Base-by-base conservation (phyloP, 2,329 filamentous ascomycete species). In the Coleophoma eucalyptorum region DNA sequence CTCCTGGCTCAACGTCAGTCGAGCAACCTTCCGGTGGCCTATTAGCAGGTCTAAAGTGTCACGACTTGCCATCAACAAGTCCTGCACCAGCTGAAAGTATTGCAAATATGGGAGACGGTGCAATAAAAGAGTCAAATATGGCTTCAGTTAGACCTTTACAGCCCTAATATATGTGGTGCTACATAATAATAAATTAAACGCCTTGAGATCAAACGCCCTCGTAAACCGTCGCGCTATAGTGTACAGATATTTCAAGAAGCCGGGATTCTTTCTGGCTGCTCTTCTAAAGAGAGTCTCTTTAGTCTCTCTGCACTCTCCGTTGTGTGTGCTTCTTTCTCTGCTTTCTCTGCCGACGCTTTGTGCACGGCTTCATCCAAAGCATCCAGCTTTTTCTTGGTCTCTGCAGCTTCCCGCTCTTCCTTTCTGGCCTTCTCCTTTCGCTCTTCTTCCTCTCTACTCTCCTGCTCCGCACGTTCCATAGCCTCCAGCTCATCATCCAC, bases 401-500 rank as follows among this genome's bases (percentile, higher is more conserved):
- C 63, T 19, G 52, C 57, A 26, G 59, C 62, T 44, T 66, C 59
- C 20, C 40, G 66, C 42, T 70, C 68, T 45, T 72, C 68, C 54
- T 62, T 69, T 32, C 69, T 70, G 46, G 72, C 69, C 50, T 68
- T 65, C 34, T 72, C 69, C 49, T 70, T 63, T 32, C 66, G 66
- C 46, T 72, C 78, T 38, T 76, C 73, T 53, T 77, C 69, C 52
- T 60, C 58, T 48, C 53, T 64, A 55, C 68, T 69, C 57, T 75
- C 68, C 55, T 76, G 72, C 44, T 71, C 74, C 50, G 76, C 70
- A 49, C 62, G 66, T 63, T 80, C 84, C 72, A 99, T 73, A 3
- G 78, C 84, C 58, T 88, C 87, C 43, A 97, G 77, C 72, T 97
- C 93, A 53, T 93, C 88, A 59, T 97, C 91, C 50, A 97, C 82